Conservation (phyloP, 768 basidiomycete genomes). For the Naganishia antarctica region DNA sequence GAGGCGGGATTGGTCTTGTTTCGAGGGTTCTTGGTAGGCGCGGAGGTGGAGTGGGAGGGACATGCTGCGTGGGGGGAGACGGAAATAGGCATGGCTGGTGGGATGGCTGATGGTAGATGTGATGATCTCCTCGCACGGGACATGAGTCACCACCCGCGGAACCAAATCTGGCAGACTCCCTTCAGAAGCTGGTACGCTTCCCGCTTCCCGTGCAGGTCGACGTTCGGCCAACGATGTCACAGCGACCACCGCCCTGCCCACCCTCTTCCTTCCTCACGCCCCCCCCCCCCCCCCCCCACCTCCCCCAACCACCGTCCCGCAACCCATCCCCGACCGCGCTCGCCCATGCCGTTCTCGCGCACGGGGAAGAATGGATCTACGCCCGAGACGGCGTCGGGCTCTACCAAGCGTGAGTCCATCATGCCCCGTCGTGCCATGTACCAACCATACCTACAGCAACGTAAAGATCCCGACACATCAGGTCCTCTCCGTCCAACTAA, state of each 20-base stretch:
- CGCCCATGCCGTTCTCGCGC: constrained; percentile 44
- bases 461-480: constrained; percentile 80
- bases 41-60: constrained; percentile 61
- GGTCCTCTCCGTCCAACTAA: constrained; percentile 64
- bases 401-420: constrained; percentile 72
- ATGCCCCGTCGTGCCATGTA: background rate
- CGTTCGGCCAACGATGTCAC: too few species aligned
- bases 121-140: too few species aligned
- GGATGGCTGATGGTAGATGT: background rate
- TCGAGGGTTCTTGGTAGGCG: constrained; percentile 86
- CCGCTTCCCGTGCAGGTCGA: too few species aligned
- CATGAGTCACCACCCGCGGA: too few species aligned
- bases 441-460: constrained; percentile 53
- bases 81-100: background rate
- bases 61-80: constrained; percentile 35
- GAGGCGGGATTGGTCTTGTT: constrained; percentile 73
- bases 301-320: background rate
- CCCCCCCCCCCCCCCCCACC: background rate
- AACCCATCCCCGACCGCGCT: background rate
- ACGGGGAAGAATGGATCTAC: constrained; percentile 70
- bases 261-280: background rate
- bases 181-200: too few species aligned
- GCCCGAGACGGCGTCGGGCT: constrained; percentile 78
- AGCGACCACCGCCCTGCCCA: background rate
- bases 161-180: too few species aligned